Conservation (phyloP, 164 flowering plant species). For the Vitis rotundifolia region DNA sequence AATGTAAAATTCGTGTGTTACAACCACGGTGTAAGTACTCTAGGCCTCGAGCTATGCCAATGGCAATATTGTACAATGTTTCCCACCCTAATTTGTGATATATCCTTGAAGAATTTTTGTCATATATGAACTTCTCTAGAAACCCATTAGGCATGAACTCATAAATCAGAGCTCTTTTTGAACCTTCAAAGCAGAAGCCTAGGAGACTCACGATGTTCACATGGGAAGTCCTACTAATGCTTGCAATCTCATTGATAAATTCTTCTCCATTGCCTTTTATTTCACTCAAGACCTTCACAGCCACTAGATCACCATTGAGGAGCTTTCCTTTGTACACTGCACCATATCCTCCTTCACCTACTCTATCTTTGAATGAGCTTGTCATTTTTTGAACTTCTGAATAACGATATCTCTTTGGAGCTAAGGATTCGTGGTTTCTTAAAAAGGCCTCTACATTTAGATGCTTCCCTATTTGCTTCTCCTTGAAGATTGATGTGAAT, state of each 20-base stretch:
- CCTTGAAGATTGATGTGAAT: too few species aligned
- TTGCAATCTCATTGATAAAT: slow-evolving; percentile 6
- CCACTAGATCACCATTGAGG: background rate
- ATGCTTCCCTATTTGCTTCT: background rate
- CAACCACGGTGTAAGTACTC: slow-evolving; percentile 58
- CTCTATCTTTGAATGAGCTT: slow-evolving; percentile 28
- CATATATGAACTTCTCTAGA: slow-evolving; percentile 13
- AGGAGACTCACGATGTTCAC: background rate
- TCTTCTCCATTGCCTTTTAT: slow-evolving; percentile 4
- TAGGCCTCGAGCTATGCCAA: slow-evolving; percentile 43
- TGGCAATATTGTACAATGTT: slow-evolving; percentile 24
- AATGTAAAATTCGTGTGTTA: slow-evolving; percentile 37
- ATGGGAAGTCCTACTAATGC: slow-evolving; percentile 11
- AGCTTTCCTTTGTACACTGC: slow-evolving; percentile 11
- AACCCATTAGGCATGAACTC: slow-evolving; percentile 21
- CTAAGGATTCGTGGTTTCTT: slow-evolving; percentile 16
- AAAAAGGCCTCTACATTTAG: slow-evolving; percentile 21
- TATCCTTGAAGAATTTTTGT: background rate
- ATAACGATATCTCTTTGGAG: slow-evolving; percentile 33
- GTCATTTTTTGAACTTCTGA: slow-evolving; percentile 38
- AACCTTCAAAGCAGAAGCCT: slow-evolving; percentile 13
- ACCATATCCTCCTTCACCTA: slow-evolving; percentile 43
- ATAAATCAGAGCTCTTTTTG: slow-evolving; percentile 6
- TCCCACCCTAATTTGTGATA: slow-evolving; percentile 26
- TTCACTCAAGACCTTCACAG: slow-evolving; percentile 6